Evolutionary conservation across 179 eudicot species (phyloP).

Genomic region (Beta lomatogona): DNA sequence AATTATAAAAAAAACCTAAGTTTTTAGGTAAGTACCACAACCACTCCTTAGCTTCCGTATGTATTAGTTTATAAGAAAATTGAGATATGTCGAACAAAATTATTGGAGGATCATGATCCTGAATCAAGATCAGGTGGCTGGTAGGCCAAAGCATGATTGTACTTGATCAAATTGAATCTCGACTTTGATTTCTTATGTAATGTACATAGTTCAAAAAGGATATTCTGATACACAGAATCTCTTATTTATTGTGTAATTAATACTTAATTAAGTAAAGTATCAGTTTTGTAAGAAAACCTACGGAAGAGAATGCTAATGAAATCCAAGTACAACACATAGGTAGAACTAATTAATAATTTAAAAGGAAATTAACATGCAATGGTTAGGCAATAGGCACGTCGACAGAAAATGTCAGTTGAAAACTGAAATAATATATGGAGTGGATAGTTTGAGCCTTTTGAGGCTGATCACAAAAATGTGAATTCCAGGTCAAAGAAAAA

Average conservation of each 20-base stretch:
- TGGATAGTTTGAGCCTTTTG: background rate
- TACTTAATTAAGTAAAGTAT: conserved; percentile 13
- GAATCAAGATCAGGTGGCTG: conserved; percentile 9
- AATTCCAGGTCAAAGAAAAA: conserved; percentile 15
- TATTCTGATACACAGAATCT: conserved; percentile 26
- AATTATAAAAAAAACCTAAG: no score
- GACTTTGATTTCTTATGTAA: conserved; percentile 12
- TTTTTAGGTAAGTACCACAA: no score
- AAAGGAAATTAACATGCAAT: background rate
- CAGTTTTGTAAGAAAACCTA: background rate
- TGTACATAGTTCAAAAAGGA: conserved; percentile 23
- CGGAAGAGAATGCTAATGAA: background rate
- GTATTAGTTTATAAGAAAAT: no score
- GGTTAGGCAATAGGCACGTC: conserved; percentile 23
- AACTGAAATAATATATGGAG: conserved; percentile 5
- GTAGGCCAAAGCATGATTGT: conserved; percentile 4
- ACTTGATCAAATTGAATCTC: conserved; percentile 24
- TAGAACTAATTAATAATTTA: no score
- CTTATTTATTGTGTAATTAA: conserved; percentile 10
- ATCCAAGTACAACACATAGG: no score
- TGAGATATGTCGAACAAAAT: background rate
- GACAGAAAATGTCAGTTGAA: conserved; percentile 9
- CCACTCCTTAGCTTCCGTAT: no score
- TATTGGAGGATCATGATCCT: conserved; percentile 13
- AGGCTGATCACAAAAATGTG: background rate